Percentiles rank a stretch among this genome's conserved stretches.
Evolutionary conservation across 225 moss, liverwort and hornwort genomes (phyloP).

Genomic region (Physcomitrellopsis africana): DNA sequence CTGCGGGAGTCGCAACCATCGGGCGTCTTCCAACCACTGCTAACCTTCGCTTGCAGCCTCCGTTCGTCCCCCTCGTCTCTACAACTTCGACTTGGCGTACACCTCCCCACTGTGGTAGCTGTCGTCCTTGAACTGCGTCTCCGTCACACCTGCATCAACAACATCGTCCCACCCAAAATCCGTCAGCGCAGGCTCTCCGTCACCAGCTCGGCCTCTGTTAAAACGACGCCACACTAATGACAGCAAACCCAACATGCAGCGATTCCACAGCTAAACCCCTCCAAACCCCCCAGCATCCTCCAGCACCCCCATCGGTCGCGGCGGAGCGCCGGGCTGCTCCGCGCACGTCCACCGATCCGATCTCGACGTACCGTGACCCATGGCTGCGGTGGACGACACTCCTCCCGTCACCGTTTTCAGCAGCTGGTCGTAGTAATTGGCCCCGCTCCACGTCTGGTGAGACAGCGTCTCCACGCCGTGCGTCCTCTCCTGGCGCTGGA

Average conservation of each 20-base stretch:
- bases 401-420: slow-evolving; percentile 65
- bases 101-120: background rate
- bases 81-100: slow-evolving; percentile 48
- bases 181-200: background rate
- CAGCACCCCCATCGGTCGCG: no score
- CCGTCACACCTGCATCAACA: slow-evolving; percentile 30
- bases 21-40: no score
- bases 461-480: slow-evolving; percentile 83
- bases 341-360: no score
- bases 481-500: slow-evolving; percentile 79
- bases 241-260: background rate
- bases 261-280: no score
- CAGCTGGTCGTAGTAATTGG: slow-evolving; percentile 80
- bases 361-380: slow-evolving; percentile 54
- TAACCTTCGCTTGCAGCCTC: no score
- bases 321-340: no score
- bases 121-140: slow-evolving; percentile 34
- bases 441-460: slow-evolving; percentile 86
- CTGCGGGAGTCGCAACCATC: no score
- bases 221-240: background rate
- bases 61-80: background rate
- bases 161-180: no score
- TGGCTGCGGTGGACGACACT: slow-evolving; percentile 60
- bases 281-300: no score
- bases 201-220: background rate